Percentiles rank a stretch among this genome's conserved stretches.
phyloP scores from a whole-genome alignment of 306 rosid species.

The Fragaria iinumae region DNA sequence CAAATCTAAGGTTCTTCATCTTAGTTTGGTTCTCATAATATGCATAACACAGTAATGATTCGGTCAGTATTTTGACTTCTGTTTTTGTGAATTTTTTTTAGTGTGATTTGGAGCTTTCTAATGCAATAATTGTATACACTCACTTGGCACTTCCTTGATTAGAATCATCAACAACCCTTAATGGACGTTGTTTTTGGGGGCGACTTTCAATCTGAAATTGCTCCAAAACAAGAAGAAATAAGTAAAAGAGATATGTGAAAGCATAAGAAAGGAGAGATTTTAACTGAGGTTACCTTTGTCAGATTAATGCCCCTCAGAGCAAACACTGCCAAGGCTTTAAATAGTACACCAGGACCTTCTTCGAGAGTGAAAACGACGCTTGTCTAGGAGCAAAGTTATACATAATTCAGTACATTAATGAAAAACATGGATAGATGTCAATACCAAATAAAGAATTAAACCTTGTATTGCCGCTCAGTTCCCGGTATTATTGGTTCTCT shows the following conservation, averaged over 20 bases:
- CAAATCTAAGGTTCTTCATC: background rate
- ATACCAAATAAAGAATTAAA: slow-evolving; percentile 22
- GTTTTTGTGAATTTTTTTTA: background rate
- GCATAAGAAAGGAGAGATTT: slow-evolving; percentile 7
- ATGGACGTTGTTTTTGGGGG: slow-evolving; percentile 63
- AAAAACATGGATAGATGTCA: background rate
- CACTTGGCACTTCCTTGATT: slow-evolving; percentile 79
- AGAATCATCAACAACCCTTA: slow-evolving; percentile 73
- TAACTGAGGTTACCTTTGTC: slow-evolving; percentile 50
- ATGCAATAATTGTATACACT: slow-evolving; percentile 25
- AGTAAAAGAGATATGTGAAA: slow-evolving; percentile 3
- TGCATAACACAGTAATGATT: background rate
- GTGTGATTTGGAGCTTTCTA: background rate
- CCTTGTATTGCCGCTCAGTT: slow-evolving; percentile 58
- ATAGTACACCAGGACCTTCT: slow-evolving; percentile 85
- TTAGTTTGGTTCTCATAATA: background rate
- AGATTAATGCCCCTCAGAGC: slow-evolving; percentile 70
- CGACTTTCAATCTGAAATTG: slow-evolving; percentile 81
- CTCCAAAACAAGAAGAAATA: slow-evolving; percentile 19
- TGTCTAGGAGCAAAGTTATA: slow-evolving; percentile 51
- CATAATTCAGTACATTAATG: slow-evolving; percentile 21
- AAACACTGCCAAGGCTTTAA: slow-evolving; percentile 88
- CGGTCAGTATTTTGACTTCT: background rate
- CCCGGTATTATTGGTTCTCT: slow-evolving; percentile 86
- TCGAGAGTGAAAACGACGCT: slow-evolving; percentile 80